Conservation (phyloP, 352 stramenopile genomes). For the Globisporangium nunn region DNA sequence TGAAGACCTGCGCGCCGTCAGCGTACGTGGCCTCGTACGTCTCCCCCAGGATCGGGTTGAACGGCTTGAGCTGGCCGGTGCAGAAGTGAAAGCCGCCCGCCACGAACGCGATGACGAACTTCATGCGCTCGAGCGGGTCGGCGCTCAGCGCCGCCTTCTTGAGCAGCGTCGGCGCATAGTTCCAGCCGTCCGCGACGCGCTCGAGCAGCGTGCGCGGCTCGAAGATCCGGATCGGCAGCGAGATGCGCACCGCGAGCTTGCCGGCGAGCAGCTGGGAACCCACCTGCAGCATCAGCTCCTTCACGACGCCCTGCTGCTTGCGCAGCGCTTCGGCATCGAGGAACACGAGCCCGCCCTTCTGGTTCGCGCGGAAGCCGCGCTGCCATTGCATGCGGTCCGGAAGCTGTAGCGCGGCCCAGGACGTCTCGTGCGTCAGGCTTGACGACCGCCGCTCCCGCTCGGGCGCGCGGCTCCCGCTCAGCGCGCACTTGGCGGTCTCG, state of each 20-base stretch:
- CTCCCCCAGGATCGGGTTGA: constrained; percentile 77
- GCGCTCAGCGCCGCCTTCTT: constrained; percentile 51
- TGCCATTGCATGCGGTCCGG: constrained; percentile 57
- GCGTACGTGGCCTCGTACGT: constrained; percentile 69
- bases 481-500: constrained; percentile 7
- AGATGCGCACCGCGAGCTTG: constrained; percentile 66
- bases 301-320: constrained; percentile 78
- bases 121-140: constrained; percentile 62
- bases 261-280: constrained; percentile 59
- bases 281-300: constrained; percentile 72
- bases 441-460: constrained; percentile 6
- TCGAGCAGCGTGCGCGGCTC: constrained; percentile 66
- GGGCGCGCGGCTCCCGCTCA: background rate
- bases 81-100: constrained; percentile 66
- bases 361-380: constrained; percentile 52
- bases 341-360: constrained; percentile 63
- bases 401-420: constrained; percentile 43
- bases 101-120: constrained; percentile 66
- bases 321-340: constrained; percentile 61
- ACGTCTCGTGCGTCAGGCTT: constrained; percentile 12
- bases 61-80: constrained; percentile 66
- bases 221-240: constrained; percentile 71
- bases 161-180: constrained; percentile 68
- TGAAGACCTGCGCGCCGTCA: constrained; percentile 59
- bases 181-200: constrained; percentile 66